phyloP scores from a whole-genome alignment of 2,329 filamentous ascomycete species.

The Rutstroemia sp. region DNA sequence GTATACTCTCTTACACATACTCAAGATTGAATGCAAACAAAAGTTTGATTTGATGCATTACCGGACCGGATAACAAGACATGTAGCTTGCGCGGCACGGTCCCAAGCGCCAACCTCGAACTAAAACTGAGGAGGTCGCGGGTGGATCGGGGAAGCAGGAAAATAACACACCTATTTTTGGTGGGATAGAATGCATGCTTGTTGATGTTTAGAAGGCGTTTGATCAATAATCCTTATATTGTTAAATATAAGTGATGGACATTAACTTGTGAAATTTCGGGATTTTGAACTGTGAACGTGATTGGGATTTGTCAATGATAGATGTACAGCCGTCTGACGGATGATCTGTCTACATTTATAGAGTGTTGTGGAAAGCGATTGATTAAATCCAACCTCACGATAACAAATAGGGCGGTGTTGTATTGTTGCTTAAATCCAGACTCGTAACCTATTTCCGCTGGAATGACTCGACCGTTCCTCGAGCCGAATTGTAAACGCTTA shows the following conservation, averaged over 20 bases:
- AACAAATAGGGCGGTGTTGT: no score
- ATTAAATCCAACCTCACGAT: no score
- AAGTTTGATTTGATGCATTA: slow-evolving; percentile 8
- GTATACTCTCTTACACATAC: background rate
- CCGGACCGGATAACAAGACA: background rate
- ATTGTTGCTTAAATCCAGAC: no score
- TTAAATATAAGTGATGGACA: background rate
- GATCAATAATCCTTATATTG: background rate
- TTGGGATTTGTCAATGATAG: background rate
- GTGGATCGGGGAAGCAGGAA: slow-evolving; percentile 7
- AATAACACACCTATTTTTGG: slow-evolving; percentile 3
- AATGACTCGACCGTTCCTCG: no score
- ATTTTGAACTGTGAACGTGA: background rate
- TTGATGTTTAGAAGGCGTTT: slow-evolving; percentile 10
- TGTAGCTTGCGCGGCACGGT: background rate
- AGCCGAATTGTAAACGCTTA: no score
- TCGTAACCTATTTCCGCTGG: no score
- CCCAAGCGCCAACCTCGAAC: background rate
- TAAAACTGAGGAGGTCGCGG: slow-evolving; percentile 5
- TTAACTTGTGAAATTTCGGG: background rate
- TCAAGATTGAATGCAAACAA: background rate
- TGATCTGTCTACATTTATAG: background rate
- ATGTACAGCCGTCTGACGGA: background rate
- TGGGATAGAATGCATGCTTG: slow-evolving; percentile 23
- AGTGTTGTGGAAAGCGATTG: background rate